These are phyloP conservation scores for Wickerhamomyces bisporus DNA, from an alignment of 805 yeast genomes.

Conservation along the genomic window DNA sequence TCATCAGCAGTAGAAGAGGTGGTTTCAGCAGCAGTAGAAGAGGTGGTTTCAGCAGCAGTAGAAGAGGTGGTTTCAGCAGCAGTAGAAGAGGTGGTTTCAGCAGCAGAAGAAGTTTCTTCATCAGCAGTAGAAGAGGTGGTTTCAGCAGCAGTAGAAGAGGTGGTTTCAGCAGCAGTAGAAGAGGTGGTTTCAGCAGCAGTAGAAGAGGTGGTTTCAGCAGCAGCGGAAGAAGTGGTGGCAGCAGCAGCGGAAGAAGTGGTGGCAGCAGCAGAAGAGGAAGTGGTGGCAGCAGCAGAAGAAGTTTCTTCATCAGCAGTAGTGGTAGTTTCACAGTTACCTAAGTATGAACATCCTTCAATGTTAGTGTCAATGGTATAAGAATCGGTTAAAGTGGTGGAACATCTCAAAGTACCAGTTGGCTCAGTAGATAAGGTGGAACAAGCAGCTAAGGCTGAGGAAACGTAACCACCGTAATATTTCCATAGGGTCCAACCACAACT, in stretches of 20 bases:
- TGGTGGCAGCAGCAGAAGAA: slow-evolving; percentile 2
- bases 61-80: slow-evolving; percentile 5
- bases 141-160: slow-evolving; percentile 6
- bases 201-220: slow-evolving; percentile 4
- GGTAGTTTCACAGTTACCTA: slow-evolving; percentile 1
- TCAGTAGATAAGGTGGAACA: slow-evolving; percentile 27
- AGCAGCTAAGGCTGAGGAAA: slow-evolving; percentile 27
- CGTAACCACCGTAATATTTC: slow-evolving; percentile 30
- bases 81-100: slow-evolving; percentile 4
- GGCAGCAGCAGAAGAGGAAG: slow-evolving; percentile 2
- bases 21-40: no score
- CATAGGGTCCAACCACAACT: slow-evolving; percentile 38
- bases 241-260: slow-evolving; percentile 5
- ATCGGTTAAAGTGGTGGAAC: slow-evolving; percentile 22
- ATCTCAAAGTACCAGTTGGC: slow-evolving; percentile 32
- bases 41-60: slow-evolving; percentile 8
- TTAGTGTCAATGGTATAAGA: slow-evolving; percentile 14
- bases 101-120: slow-evolving; percentile 8
- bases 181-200: slow-evolving; percentile 7
- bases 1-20: slow-evolving; percentile 9
- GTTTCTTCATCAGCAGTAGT: no score
- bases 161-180: slow-evolving; percentile 6
- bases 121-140: slow-evolving; percentile 6
- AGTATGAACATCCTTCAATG: neutral
- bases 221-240: slow-evolving; percentile 7